Conservation (phyloP, 768 basidiomycete species). For the Boletellus emodensis region DNA sequence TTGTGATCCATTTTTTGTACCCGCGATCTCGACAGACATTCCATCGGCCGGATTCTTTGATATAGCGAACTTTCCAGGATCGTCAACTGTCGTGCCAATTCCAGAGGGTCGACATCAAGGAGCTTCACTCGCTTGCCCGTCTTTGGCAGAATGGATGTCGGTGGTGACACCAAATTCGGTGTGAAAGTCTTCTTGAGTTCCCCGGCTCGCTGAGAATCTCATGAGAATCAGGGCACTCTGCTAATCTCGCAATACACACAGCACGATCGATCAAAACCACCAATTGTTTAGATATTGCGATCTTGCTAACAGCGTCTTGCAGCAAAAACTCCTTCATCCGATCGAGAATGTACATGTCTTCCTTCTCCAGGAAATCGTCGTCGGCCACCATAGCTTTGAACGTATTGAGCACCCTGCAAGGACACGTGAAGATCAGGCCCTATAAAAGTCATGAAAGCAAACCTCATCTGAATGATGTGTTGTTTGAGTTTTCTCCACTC, state of each 20-base stretch:
- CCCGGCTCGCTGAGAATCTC: slow-evolving; percentile 43
- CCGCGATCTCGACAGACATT: slow-evolving; percentile 82
- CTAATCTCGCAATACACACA: slow-evolving; percentile 44
- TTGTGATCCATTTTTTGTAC: slow-evolving; percentile 68
- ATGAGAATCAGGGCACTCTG: slow-evolving; percentile 11
- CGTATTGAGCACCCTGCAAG: slow-evolving; percentile 72
- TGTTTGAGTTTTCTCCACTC: slow-evolving; percentile 88
- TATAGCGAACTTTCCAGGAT: slow-evolving; percentile 86
- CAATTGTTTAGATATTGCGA: slow-evolving; percentile 73
- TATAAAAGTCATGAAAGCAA: slow-evolving; percentile 23
- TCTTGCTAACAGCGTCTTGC: slow-evolving; percentile 56
- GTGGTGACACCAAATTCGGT: slow-evolving; percentile 57
- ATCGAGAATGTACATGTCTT: slow-evolving; percentile 77
- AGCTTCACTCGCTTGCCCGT: slow-evolving; percentile 71
- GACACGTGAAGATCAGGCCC: slow-evolving; percentile 1
- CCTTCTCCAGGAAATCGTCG: slow-evolving; percentile 79
- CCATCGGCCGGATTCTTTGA: slow-evolving; percentile 83
- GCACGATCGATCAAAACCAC: slow-evolving; percentile 71
- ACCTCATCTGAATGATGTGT: slow-evolving; percentile 84
- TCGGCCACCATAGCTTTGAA: slow-evolving; percentile 87
- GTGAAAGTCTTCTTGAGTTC: slow-evolving; percentile 54
- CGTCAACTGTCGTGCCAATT: slow-evolving; percentile 90
- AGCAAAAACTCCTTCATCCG: slow-evolving; percentile 78
- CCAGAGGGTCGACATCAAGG: slow-evolving; percentile 81
- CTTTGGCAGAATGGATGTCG: slow-evolving; percentile 73